These are phyloP conservation scores for Rhizophora apiculata DNA, from an alignment of 345 rosid genomes.

Conservation along the genomic window DNA sequence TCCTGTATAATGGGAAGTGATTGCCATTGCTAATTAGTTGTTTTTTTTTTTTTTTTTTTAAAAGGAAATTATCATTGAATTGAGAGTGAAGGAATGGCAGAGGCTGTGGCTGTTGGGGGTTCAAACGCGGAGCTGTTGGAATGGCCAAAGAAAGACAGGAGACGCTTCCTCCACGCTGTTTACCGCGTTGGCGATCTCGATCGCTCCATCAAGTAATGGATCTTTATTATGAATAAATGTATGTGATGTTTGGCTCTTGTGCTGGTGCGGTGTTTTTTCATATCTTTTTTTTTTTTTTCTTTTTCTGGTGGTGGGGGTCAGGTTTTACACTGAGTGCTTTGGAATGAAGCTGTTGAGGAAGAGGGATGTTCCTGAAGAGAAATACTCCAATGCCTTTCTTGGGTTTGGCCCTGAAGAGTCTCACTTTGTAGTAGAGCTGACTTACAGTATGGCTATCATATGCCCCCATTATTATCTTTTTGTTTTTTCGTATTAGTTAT, in stretches of 20 bases:
- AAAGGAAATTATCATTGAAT: no score
- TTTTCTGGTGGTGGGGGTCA: slow-evolving; percentile 12
- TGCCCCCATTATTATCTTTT: background rate
- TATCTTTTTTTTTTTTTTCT: background rate
- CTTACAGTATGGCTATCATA: slow-evolving; percentile 55
- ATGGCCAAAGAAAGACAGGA: slow-evolving; percentile 89
- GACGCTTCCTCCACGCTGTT: slow-evolving; percentile 82
- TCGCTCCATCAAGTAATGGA: slow-evolving; percentile 66
- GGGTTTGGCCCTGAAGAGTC: slow-evolving; percentile 88
- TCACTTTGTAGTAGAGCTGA: slow-evolving; percentile 75
- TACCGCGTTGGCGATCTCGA: slow-evolving; percentile 92
- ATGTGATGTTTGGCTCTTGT: background rate
- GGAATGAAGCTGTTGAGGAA: slow-evolving; percentile 91
- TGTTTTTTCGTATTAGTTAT: background rate
- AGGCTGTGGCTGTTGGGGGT: slow-evolving; percentile 38
- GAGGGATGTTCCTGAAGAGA: slow-evolving; percentile 89
- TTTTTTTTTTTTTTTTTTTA: no score
- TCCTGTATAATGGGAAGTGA: no score
- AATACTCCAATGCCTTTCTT: slow-evolving; percentile 88
- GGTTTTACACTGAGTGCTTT: slow-evolving; percentile 87
- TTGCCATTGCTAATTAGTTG: no score
- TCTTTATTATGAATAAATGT: background rate
- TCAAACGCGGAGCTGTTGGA: slow-evolving; percentile 57
- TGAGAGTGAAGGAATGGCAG: slow-evolving; percentile 15
- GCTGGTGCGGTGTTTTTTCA: background rate